A percentile compares a stretch with the other conserved stretches of the same genome.
Evolutionary conservation across 345 rosid species (phyloP).

Genomic region (Gossypium stocksii): DNA sequence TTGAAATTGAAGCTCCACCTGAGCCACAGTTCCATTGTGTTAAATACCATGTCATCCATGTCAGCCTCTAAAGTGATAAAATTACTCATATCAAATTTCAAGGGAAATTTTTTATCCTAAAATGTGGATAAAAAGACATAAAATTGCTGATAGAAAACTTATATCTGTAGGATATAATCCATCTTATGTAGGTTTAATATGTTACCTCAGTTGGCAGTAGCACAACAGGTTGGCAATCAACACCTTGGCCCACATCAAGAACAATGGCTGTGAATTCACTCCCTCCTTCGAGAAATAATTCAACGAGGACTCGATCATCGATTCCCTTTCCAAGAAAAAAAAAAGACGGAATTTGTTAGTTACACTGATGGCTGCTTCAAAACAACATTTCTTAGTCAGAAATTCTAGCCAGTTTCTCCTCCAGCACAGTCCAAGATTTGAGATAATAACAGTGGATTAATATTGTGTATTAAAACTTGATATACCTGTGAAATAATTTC

Average conservation of each 20-base stretch:
- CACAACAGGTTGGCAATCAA: constrained; percentile 67
- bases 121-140: not conserved
- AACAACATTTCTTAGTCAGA: not conserved
- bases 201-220: constrained; percentile 89
- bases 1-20: constrained; percentile 88
- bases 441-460: not conserved
- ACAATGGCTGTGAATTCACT: constrained; percentile 89
- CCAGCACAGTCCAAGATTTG: constrained; percentile 2
- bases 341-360: constrained; percentile 3
- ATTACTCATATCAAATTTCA: not conserved
- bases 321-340: constrained; percentile 53
- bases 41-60: constrained; percentile 7
- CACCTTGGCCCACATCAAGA: constrained; percentile 82
- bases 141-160: not conserved
- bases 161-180: not conserved
- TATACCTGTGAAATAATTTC: constrained; percentile 68
- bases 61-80: not conserved
- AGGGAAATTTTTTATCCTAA: not conserved
- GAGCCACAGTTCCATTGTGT: constrained; percentile 23
- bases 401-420: constrained; percentile 3
- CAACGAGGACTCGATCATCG: constrained; percentile 69
- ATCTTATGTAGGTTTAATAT: not conserved
- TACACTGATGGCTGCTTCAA: constrained; percentile 11
- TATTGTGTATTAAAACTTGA: not conserved
- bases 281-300: constrained; percentile 81